These are phyloP conservation scores for Trametes elegans DNA, from an alignment of 768 basidiomycete species.

Conservation along the genomic window DNA sequence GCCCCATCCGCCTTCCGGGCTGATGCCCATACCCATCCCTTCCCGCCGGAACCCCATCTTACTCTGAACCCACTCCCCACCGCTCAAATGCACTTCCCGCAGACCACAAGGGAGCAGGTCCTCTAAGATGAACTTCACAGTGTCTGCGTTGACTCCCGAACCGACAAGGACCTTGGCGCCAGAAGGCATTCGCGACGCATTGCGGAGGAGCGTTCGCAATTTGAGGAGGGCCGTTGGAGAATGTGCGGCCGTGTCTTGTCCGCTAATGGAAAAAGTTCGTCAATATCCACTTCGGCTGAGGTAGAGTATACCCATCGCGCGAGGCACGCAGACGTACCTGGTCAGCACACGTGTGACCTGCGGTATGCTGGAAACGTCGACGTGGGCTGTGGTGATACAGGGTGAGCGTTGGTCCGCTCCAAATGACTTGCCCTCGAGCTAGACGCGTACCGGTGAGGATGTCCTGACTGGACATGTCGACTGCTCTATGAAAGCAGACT, in stretches of 20 bases:
- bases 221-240: conserved; percentile 18
- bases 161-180: conserved; percentile 64
- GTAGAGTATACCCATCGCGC: background rate
- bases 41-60: conserved; percentile 48
- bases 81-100: conserved; percentile 73
- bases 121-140: conserved; percentile 47
- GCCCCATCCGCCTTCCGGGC: conserved; percentile 56
- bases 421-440: background rate
- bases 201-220: conserved; percentile 22
- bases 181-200: conserved; percentile 10
- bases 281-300: no score
- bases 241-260: conserved; percentile 44
- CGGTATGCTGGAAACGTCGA: conserved; percentile 50
- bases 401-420: background rate
- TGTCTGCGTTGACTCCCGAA: conserved; percentile 66
- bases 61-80: conserved; percentile 59
- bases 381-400: conserved; percentile 26
- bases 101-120: conserved; percentile 55
- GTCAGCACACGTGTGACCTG: conserved; percentile 78
- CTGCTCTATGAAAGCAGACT: conserved; percentile 82
- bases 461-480: conserved; percentile 63
- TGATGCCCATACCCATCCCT: conserved; percentile 69
- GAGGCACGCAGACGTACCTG: conserved; percentile 44
- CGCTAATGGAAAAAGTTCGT: conserved; percentile 37
- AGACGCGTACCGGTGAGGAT: conserved; percentile 46